A percentile compares a stretch with the other conserved stretches of the same genome.
Conservation (phyloP, 2,329 filamentous ascomycete species). For the Colletotrichum abscissum region DNA sequence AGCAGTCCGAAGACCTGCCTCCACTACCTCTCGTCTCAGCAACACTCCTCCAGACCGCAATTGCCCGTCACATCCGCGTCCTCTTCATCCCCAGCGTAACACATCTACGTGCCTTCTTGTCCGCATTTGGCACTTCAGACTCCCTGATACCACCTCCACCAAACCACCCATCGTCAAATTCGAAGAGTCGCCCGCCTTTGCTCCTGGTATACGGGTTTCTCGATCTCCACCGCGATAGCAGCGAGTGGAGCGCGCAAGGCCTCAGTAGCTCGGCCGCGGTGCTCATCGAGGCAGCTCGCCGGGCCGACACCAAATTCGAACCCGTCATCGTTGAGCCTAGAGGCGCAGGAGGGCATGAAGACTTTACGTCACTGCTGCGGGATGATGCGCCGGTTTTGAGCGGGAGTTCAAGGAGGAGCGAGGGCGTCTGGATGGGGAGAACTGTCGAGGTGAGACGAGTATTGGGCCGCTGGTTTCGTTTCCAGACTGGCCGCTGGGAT, state of each 20-base stretch:
- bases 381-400: constrained; percentile 72
- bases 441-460: constrained; percentile 68
- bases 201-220: constrained; percentile 75
- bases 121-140: constrained; percentile 59
- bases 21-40: constrained; percentile 62
- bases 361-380: constrained; percentile 53
- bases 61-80: constrained; percentile 75
- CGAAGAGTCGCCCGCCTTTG: constrained; percentile 46
- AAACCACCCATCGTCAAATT: constrained; percentile 26
- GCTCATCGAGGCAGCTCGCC: constrained; percentile 69
- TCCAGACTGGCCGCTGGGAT: constrained; percentile 53
- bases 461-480: constrained; percentile 74
- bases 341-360: constrained; percentile 40
- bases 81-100: constrained; percentile 81
- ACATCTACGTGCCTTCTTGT: constrained; percentile 81
- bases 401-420: constrained; percentile 62
- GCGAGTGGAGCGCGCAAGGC: constrained; percentile 82
- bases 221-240: constrained; percentile 72
- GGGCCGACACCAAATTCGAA: constrained; percentile 49
- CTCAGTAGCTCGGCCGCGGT: constrained; percentile 71
- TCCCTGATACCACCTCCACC: constrained; percentile 53
- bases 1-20: background rate
- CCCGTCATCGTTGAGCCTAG: constrained; percentile 61
- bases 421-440: constrained; percentile 67
- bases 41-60: constrained; percentile 76